Evolutionary conservation across 2,329 filamentous ascomycete genomes (phyloP).

Genomic region (Aureobasidium sp.): DNA sequence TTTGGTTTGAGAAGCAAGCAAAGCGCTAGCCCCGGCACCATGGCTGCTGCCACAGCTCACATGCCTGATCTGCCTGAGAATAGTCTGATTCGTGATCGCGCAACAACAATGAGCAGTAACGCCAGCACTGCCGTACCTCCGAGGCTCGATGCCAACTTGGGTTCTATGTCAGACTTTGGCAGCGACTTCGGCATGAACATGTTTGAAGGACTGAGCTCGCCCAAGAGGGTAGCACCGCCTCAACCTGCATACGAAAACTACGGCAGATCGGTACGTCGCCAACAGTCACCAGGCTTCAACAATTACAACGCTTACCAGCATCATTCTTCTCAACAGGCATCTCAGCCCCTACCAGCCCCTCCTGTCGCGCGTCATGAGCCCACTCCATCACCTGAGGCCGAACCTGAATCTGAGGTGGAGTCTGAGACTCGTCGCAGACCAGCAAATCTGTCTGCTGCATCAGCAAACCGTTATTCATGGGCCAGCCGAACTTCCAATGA

Average conservation of each 20-base stretch:
- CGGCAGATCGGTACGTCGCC: constrained; percentile 18
- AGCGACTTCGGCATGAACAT: constrained; percentile 27
- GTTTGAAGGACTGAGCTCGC: constrained; percentile 22
- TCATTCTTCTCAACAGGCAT: background rate
- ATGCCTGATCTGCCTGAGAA: constrained; percentile 13
- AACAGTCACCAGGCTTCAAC: constrained; percentile 5
- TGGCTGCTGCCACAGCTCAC: background rate
- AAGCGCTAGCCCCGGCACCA: constrained; percentile 6
- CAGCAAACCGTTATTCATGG: constrained; percentile 24
- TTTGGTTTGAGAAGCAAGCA: constrained; percentile 36
- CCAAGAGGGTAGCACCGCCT: constrained; percentile 15
- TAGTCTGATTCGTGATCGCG: constrained; percentile 30
- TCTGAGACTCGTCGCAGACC: background rate
- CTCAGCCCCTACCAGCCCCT: constrained; percentile 22
- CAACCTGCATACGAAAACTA: constrained; percentile 14
- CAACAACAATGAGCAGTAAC: constrained; percentile 31
- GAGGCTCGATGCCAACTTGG: constrained; percentile 21
- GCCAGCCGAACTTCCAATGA: constrained; percentile 24
- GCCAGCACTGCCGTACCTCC: constrained; percentile 31
- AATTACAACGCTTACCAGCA: background rate
- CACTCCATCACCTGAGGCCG: background rate
- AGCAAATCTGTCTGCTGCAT: background rate
- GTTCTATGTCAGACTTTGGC: constrained; percentile 23
- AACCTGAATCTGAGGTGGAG: background rate
- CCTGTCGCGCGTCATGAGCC: background rate